phyloP scores from a whole-genome alignment of 179 eudicot genomes.

The Amaranthus tricolor region DNA sequence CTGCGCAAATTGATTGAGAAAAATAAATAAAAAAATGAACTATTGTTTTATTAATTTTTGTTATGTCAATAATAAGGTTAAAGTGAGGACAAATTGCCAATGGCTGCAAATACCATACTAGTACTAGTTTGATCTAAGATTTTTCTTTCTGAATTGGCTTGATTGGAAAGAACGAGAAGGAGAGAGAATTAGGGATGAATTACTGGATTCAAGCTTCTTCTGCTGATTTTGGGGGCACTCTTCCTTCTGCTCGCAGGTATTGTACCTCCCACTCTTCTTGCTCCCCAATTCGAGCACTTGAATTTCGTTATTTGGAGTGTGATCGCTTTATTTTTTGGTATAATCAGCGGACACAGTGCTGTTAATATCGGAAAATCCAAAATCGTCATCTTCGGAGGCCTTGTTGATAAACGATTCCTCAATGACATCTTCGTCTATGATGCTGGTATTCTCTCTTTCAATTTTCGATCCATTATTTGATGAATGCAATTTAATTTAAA shows the following conservation, averaged over 20 bases:
- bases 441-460: slow-evolving; percentile 45
- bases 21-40: no score
- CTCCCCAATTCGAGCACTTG: neutral
- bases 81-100: no score
- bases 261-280: neutral
- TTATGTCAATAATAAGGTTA: no score
- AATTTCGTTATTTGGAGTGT: neutral
- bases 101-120: no score
- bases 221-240: slow-evolving; percentile 68
- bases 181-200: slow-evolving; percentile 35
- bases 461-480: neutral
- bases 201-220: slow-evolving; percentile 83
- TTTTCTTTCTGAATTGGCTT: no score
- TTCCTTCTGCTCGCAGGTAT: slow-evolving; percentile 81
- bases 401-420: slow-evolving; percentile 79
- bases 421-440: slow-evolving; percentile 71
- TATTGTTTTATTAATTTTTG: no score
- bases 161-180: neutral
- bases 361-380: slow-evolving; percentile 82
- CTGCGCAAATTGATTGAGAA: no score
- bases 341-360: slow-evolving; percentile 80
- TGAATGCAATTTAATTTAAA: no score
- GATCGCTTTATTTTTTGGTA: neutral
- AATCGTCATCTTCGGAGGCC: slow-evolving; percentile 82
- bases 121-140: no score